Evolutionary conservation across 129 eudicot genomes (phyloP), one percentile per base, ranked within the genome.

Genomic region (Centella asiatica): DNA sequence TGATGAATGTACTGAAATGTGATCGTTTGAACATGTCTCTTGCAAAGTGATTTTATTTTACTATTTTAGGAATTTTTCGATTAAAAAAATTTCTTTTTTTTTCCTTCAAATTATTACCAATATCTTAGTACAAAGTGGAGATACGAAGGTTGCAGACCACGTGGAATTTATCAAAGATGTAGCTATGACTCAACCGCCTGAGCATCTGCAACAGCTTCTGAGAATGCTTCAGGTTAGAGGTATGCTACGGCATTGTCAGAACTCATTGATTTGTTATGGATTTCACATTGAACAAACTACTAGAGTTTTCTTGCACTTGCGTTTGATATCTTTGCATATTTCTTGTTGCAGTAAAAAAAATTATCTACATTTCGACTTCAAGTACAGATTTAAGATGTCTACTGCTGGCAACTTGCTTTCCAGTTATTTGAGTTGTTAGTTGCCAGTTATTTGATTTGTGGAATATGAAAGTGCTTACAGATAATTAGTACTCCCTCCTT

Each of bases 141-240:
- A 58, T 19, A 29, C 46, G 24, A 33, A 58, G 63, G 46, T 58
- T 70, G 81, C 89, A 92, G 99, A 83, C 63, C 99, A 92, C 69
- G 76, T 78, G 44, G 80, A 88, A 1, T 92, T 84, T 39, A 79
- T 87, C 42, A 92, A 84, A 77, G 96, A 87, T 20, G 77, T 87
- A 25, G 99, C 96, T 40, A 81, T 62, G 59, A 80, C 94, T 64
- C 76, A 82, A 68, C 95, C 99, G 31, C 99, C 99, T 4, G 85
- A 84, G 79, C 83, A 92, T 76, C 79, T 92, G 78, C 79, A 73
- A 76, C 85, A 87, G 28, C 87, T 92, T 73, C 72, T 92, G 57
- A 84, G 76, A 71, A 78, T 92, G 75, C 95, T 92, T 64, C 94
- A 84, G 85, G 87, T 81, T 75, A 92, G 75, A 92, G 99, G 98